Percentiles rank a stretch among this genome's conserved stretches.
These are phyloP conservation scores for Cladophialophora exuberans DNA, from an alignment of 2,329 filamentous ascomycete species.

Conservation along the genomic window DNA sequence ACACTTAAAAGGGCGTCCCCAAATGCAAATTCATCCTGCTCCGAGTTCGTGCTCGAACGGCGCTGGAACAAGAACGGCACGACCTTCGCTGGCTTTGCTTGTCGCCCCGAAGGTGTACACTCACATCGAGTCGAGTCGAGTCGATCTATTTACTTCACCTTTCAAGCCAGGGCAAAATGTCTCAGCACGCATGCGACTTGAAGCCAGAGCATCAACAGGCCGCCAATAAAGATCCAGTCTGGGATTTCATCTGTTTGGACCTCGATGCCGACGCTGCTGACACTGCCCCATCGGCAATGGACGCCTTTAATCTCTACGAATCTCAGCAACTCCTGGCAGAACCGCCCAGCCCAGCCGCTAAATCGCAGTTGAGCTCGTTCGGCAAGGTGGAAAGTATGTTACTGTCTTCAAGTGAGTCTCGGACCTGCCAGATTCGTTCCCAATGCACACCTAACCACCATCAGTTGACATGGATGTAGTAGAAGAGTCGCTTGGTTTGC, in stretches of 20 bases:
- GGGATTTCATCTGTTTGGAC: not conserved
- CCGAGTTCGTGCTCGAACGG: not conserved
- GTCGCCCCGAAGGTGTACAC: not conserved
- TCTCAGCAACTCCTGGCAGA: not conserved
- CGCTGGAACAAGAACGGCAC: not conserved
- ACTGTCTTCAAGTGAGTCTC: not conserved
- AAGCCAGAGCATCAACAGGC: not conserved
- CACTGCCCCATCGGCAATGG: not conserved
- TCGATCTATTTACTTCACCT: too few relatives aligned
- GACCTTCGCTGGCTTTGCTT: not conserved
- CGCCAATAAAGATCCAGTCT: slow-evolving; percentile 1
- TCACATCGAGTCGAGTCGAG: too few relatives aligned
- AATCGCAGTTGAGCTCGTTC: not conserved
- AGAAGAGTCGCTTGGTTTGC: not conserved
- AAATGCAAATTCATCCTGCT: not conserved
- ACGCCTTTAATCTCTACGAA: not conserved
- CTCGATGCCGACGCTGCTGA: not conserved
- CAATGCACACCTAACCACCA: not conserved
- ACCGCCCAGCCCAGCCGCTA: not conserved
- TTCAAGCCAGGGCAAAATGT: not conserved
- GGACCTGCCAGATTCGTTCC: not conserved
- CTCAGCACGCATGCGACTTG: not conserved
- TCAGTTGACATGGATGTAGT: not conserved
- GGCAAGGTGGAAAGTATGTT: not conserved
- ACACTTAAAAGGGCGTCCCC: not conserved